Base-by-base conservation (phyloP, 306 rosid genomes). In the Ceratonia siliqua region DNA sequence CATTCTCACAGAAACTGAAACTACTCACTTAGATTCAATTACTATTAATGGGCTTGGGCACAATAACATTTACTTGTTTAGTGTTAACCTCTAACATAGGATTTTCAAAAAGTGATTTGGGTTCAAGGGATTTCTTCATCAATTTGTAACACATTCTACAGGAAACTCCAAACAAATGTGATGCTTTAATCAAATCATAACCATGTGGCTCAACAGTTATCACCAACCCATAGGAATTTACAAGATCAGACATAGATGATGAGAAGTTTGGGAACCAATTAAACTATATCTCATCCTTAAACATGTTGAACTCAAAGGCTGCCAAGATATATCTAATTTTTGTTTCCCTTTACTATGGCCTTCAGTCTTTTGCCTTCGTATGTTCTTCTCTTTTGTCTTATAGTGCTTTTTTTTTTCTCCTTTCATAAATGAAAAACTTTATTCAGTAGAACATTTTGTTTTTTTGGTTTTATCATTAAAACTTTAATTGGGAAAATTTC, bases 201-300 rank as follows among this genome's bases (percentile, higher is more conserved):
- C 64, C 41, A 4, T 36, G 17, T 0, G 68, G 69, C 32, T 62
- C 50, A 4, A 38, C 4, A 10, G 50, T 62, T 5, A 62, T 13
- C 14, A 39, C 33, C 38, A 62, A 10, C 2, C 17, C 69, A 6
- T 62, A 20, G 17, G 32, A 62, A 2, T 36, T 21, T 36, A 14
- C 43, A 0, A 62, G 48, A 35, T 62, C 68, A 36, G 68, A 62
- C 9, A 36, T 35, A 18, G 68, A 11, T 3, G 46, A 33, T 6
- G 68, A 62, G 42, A 33, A 35, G 18, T 62, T 62, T 35, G 68
- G 69, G 33, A 62, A 62, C 49, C 69, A 62, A 5, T 36, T 62
- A 12, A 62, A 62, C 32, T 18, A 38, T 20, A 22, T 1, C 18
- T 0, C 10, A 38, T 33, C 45, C 2, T 21, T 0, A 10, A 1